These are phyloP conservation scores for Zostera marina DNA, from an alignment of 116 monocot genomes.

Conservation along the genomic window DNA sequence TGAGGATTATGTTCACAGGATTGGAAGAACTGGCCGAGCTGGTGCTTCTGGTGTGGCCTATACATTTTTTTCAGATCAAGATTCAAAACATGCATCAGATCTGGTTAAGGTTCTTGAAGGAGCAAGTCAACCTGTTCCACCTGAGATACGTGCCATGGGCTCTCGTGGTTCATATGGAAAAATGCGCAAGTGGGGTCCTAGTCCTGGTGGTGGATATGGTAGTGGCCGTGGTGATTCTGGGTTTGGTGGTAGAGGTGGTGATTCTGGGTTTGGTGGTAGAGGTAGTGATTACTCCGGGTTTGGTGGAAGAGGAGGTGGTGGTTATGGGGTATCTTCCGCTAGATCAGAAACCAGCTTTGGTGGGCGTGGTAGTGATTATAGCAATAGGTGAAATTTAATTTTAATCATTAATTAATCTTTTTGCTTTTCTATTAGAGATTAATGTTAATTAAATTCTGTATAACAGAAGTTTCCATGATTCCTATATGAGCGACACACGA, in stretches of 20 bases:
- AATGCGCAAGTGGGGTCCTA: slow-evolving; percentile 29
- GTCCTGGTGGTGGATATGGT: slow-evolving; percentile 15
- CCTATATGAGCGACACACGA: background rate
- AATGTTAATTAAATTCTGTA: slow-evolving; percentile 6
- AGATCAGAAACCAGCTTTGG: slow-evolving; percentile 4
- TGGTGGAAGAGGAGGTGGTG: slow-evolving; percentile 19
- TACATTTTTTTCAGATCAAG: slow-evolving; percentile 79
- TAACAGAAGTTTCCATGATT: slow-evolving; percentile 8
- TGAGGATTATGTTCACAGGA: slow-evolving; percentile 93
- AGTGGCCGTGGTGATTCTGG: slow-evolving; percentile 13
- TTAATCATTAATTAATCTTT: background rate
- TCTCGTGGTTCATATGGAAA: slow-evolving; percentile 42
- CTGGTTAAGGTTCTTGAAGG: slow-evolving; percentile 74
- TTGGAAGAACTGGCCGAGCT: slow-evolving; percentile 80
- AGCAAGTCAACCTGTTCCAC: slow-evolving; percentile 58
- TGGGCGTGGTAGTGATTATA: slow-evolving; percentile 7
- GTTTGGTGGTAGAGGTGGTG: slow-evolving; percentile 16
- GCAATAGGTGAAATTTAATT: background rate
- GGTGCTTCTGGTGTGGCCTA: slow-evolving; percentile 73
- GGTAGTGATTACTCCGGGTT: slow-evolving; percentile 12
- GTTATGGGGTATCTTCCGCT: slow-evolving; percentile 9
- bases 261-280: slow-evolving; percentile 16
- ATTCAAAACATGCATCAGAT: slow-evolving; percentile 66
- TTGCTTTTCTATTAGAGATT: background rate
- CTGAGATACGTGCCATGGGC: slow-evolving; percentile 44